phyloP scores from a whole-genome alignment of 2,329 filamentous ascomycete species.

The Epichloe elymi region DNA sequence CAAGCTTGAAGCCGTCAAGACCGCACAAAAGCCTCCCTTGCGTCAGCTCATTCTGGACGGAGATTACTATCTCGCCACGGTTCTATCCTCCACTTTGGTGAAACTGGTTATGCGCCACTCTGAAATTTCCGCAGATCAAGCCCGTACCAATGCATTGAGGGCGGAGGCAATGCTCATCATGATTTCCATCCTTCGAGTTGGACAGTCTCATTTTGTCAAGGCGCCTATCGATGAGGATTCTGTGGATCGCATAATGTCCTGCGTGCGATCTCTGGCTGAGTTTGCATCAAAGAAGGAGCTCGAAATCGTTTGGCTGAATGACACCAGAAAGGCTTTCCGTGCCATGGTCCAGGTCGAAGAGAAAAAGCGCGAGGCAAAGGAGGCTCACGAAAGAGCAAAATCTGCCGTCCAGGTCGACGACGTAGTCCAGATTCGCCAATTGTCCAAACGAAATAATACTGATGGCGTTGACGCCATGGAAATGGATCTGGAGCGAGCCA shows the following conservation, averaged over 20 bases:
- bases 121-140: constrained; percentile 74
- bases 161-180: constrained; percentile 99
- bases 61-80: constrained; percentile 90
- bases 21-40: constrained; percentile 89
- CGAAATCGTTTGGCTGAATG: constrained; percentile 83
- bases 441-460: constrained; percentile 76
- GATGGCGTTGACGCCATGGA: constrained; percentile 80
- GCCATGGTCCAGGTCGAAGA: constrained; percentile 96
- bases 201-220: constrained; percentile 98
- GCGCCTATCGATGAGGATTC: constrained; percentile 95
- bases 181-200: constrained; percentile 96
- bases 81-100: constrained; percentile 88
- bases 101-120: constrained; percentile 97
- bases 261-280: constrained; percentile 81
- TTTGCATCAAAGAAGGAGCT: constrained; percentile 83
- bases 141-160: constrained; percentile 82
- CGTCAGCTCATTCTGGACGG: constrained; percentile 92
- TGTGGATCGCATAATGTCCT: constrained; percentile 96
- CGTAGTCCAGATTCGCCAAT: constrained; percentile 80
- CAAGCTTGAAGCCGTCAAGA: constrained; percentile 90
- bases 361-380: constrained; percentile 93
- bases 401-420: constrained; percentile 92
- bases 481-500: constrained; percentile 83
- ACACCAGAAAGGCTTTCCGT: constrained; percentile 89
- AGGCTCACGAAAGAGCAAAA: constrained; percentile 85